These are phyloP conservation scores for Dictyophora rubrovolvata DNA, from an alignment of 768 basidiomycete species.

Conservation along the genomic window DNA sequence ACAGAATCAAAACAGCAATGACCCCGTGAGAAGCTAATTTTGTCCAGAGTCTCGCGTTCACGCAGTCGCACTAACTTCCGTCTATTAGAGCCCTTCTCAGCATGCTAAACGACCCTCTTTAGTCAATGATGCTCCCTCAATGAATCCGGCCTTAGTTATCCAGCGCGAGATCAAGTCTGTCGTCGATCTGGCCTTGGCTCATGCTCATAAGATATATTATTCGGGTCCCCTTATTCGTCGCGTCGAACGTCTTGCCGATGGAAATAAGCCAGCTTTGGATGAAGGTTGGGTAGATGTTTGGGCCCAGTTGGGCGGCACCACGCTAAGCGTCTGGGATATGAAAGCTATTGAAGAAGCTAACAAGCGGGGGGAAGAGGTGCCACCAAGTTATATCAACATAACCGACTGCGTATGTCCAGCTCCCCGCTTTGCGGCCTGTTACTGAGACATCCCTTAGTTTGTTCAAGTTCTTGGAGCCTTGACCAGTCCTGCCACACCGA, in stretches of 20 bases:
- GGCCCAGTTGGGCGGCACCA: conserved; percentile 85
- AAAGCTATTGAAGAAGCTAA: conserved; percentile 77
- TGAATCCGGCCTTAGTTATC: conserved; percentile 18
- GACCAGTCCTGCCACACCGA: conserved; percentile 46
- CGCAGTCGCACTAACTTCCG: not conserved
- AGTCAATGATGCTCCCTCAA: not conserved
- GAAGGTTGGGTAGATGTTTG: conserved; percentile 80
- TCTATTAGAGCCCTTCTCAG: not conserved
- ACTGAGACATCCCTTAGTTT: conserved; percentile 36
- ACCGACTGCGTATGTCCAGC: conserved; percentile 68
- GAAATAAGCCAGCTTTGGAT: conserved; percentile 57
- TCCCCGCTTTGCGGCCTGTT: conserved; percentile 6
- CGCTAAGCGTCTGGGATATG: conserved; percentile 89
- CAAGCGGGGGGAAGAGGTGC: conserved; percentile 68
- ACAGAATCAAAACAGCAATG: not conserved
- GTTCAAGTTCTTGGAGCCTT: conserved; percentile 70
- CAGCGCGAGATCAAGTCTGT: conserved; percentile 80
- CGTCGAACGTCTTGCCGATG: conserved; percentile 70
- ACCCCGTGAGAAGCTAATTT: not conserved
- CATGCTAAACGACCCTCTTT: conserved; percentile 5
- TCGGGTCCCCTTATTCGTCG: conserved; percentile 73
- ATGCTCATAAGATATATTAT: conserved; percentile 80
- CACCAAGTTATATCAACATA: conserved; percentile 78
- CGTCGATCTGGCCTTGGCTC: conserved; percentile 61
- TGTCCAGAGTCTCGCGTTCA: too few species aligned